These are phyloP conservation scores for Pterocarpus santalinus DNA, from an alignment of 306 rosid species.

Conservation along the genomic window DNA sequence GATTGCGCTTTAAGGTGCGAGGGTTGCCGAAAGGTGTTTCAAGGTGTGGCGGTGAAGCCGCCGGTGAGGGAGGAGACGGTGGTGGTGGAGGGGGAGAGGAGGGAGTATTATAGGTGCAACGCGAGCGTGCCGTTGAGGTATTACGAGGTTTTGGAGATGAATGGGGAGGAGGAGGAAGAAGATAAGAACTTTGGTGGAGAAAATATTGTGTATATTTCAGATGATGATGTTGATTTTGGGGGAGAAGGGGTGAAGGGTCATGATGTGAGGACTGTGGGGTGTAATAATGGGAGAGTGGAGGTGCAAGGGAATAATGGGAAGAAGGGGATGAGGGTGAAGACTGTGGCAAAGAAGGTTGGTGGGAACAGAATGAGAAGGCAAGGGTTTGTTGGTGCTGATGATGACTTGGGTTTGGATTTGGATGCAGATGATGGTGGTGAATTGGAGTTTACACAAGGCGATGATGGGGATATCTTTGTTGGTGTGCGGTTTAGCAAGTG, in stretches of 20 bases:
- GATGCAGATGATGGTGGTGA: conserved; percentile 43
- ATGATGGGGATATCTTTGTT: conserved; percentile 55
- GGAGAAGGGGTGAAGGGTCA: not conserved
- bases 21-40: conserved; percentile 63
- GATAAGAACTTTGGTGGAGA: not conserved
- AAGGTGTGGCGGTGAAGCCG: conserved; percentile 60
- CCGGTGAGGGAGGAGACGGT: conserved; percentile 51
- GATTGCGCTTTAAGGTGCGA: conserved; percentile 69
- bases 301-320: conserved; percentile 38
- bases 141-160: conserved; percentile 25
- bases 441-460: conserved; percentile 55
- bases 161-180: not conserved
- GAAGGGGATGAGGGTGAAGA: conserved; percentile 54
- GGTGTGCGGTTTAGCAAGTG: conserved; percentile 37
- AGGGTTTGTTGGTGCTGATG: not conserved
- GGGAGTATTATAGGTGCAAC: conserved; percentile 54
- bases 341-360: conserved; percentile 51
- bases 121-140: conserved; percentile 54
- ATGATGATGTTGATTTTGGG: conserved; percentile 24
- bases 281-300: not conserved
- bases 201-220: conserved; percentile 29
- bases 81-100: conserved; percentile 53
- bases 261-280: not conserved
- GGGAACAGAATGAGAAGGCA: conserved; percentile 47
- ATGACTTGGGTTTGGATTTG: conserved; percentile 30